A percentile compares a stretch with the other conserved stretches of the same genome.
phyloP scores from a whole-genome alignment of 331 rosid species.

The Stylosanthes scabra region DNA sequence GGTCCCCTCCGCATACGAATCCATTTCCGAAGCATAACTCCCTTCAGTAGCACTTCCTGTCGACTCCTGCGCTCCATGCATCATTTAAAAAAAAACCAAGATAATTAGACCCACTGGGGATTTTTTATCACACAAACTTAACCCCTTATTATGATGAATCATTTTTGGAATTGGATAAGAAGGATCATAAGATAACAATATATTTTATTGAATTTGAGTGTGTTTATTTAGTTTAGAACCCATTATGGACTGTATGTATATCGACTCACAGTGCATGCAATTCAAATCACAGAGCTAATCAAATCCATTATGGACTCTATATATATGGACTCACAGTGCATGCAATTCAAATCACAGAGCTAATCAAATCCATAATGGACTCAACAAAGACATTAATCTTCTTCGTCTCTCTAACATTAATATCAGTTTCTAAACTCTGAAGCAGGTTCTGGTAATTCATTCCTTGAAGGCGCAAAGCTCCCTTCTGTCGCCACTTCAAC shows the following conservation, averaged over 20 bases:
- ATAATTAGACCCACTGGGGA: no score
- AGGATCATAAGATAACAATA: not conserved
- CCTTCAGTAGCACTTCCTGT: no score
- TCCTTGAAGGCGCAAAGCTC: no score
- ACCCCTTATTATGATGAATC: no score
- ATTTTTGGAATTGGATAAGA: not conserved
- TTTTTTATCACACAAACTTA: not conserved
- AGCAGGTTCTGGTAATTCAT: no score
- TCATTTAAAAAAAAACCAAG: no score
- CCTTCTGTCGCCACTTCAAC: no score
- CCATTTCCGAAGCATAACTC: no score
- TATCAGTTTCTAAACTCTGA: no score
- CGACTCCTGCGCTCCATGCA: no score
- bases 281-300: not conserved
- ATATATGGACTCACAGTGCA: not conserved
- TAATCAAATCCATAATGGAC: not conserved
- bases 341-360: not conserved
- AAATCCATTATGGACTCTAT: not conserved
- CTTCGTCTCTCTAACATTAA: not conserved
- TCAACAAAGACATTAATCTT: not conserved
- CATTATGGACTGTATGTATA: not conserved
- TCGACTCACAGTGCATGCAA: not conserved
- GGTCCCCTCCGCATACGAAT: no score
- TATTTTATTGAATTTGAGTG: not conserved
- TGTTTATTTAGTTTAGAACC: no score